Evolutionary conservation across 495 filamentous ascomycete species (phyloP), one percentile per base, ranked within the genome.

Genomic region (Aspergillus sclerotioniger): DNA sequence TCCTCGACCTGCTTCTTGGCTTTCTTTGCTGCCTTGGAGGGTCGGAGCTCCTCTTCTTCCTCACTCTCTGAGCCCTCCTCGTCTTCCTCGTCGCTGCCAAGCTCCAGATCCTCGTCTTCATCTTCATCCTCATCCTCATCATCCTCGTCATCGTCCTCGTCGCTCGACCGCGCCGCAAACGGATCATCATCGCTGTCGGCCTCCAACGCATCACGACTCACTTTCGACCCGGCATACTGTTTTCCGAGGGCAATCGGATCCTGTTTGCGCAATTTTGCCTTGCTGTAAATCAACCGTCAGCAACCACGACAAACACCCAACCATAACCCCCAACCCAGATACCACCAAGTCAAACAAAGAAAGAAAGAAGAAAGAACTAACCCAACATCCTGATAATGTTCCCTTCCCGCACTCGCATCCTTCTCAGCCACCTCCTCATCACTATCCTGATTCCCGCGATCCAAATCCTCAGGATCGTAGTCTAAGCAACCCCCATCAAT

Each of bases 311-410:
- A 21, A 1, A 9, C 32, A 15, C 9, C 33, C 33, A 37, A 15
- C 2, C 44, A 28, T 6, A 5, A 39, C 17, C 37, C 3, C 12
- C 2, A 43, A 43, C 8, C n/a, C n/a, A n/a, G n/a, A n/a, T n/a
- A 44, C 33, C 21, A 46, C 25, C 25, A 37, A 37, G 8, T 46
- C 28, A 39, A 47, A 58, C 37, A 19, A 35, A 35, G 47, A 16
- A 51, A 58, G 15, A 57, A 37, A 59, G 20, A 45, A 25, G 44
- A 17, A 3, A 19, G 48, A 20, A 69, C 74, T 43, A 80, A 92
- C 88, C 88, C 87, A 64, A 96, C 89, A 55, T 82, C 72, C 21
- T 87, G 80, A 68, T 98, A 98, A 65, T 98, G 93, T 60, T 94
- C 93, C 15, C 91, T 85, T 17, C 85, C 70, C 59, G 80, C 66